Evolutionary conservation across 306 rosid genomes (phyloP).

Genomic region (Glycine tomentella): DNA sequence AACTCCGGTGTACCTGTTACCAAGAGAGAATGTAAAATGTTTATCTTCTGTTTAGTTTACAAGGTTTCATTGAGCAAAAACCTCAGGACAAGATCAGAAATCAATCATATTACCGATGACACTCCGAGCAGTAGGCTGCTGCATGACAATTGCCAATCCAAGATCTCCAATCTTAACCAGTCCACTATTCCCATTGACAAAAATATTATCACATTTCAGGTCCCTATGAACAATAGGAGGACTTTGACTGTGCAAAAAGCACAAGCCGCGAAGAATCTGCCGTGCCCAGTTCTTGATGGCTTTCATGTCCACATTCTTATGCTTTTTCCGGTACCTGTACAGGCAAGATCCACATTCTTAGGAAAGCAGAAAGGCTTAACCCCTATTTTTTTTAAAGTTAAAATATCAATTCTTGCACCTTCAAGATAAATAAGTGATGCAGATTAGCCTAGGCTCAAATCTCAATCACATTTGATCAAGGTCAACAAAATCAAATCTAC

Average conservation of each 20-base stretch:
- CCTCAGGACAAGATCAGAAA: neutral
- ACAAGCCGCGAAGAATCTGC: constrained; percentile 84
- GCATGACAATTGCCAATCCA: constrained; percentile 88
- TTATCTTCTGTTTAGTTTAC: neutral
- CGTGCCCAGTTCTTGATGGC: constrained; percentile 98
- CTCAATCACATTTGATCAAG: neutral
- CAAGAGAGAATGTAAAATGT: neutral
- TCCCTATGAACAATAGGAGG: constrained; percentile 95
- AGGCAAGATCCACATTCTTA: constrained; percentile 10
- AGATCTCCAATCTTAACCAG: constrained; percentile 95
- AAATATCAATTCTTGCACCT: neutral
- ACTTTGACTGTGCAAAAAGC: constrained; percentile 74
- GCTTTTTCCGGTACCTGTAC: constrained; percentile 78
- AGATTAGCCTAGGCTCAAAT: neutral
- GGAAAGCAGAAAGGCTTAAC: neutral
- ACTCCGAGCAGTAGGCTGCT: constrained; percentile 88
- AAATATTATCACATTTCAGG: constrained; percentile 89
- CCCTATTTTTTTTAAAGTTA: neutral
- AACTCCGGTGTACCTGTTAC: constrained; percentile 90
- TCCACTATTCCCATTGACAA: constrained; percentile 87
- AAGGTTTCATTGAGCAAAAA: constrained; percentile 20
- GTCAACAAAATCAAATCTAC: neutral
- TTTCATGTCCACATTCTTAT: constrained; percentile 71
- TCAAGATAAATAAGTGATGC: neutral
- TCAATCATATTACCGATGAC: constrained; percentile 66